Evolutionary conservation across 306 rosid genomes (phyloP), one percentile per base, ranked within the genome.

Genomic region (Vigna mungo): DNA sequence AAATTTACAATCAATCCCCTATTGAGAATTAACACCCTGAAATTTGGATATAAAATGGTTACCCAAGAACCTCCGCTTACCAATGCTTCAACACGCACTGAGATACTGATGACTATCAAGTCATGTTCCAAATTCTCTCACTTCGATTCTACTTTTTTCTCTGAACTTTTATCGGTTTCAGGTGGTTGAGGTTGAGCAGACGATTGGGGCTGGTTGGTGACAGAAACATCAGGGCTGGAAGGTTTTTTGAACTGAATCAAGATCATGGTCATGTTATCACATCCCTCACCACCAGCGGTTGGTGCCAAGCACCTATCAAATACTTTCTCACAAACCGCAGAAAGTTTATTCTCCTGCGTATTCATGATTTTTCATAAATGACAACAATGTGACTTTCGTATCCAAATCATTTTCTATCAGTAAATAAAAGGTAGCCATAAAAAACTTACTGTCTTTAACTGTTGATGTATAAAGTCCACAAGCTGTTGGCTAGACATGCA

Each of bases 201-300:
- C 0, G 86, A 70, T 41, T 77, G 69, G 59, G 94, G 86, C 83
- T 72, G 84, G 80, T 76, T 82, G 51, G 16, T 75, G 23, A 20
- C 80, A 55, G 88, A 84, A 73, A 87, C 75, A 72, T 39, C 51
- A 30, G 81, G 62, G 75, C 34, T 67, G 41, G 48, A 68, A 27
- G 87, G 87, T 54, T 77, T 83, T 83, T 89, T 89, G 72, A 95
- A 89, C 88, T 89, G 99, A 89, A 95, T 85, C 89, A 95, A 85
- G 82, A 95, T 90, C 99, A 95, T 92, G 74, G 97, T 95, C 99
- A 90, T 95, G 86, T 95, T 95, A 84, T 95, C 99, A 60, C 97
- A 95, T 43, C 99, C 99, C 87, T 90, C 91, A 13, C 97, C 91
- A 32, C 96, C 97, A 58, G 96, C 89, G 6, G 93, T 75, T 12